Evolutionary conservation across 2,329 filamentous ascomycete species (phyloP).

Genomic region (Penicillium sp.): DNA sequence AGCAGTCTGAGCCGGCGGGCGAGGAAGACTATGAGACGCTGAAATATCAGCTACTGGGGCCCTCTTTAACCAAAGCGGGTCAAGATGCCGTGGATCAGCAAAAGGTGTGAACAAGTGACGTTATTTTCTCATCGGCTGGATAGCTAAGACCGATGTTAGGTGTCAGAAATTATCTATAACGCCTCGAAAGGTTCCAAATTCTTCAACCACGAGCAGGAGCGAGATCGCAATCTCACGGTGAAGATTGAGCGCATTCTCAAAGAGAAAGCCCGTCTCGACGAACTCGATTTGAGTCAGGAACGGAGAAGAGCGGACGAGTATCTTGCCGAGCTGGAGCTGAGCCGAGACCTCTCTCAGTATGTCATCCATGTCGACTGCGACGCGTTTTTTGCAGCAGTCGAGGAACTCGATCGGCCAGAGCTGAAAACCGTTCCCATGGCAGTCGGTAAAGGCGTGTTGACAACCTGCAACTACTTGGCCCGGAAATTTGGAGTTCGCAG

Average conservation of each 20-base stretch:
- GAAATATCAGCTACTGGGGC: slow-evolving; percentile 86
- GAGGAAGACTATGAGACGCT: slow-evolving; percentile 59
- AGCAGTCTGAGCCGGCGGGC: background rate
- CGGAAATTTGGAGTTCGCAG: slow-evolving; percentile 86
- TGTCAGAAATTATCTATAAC: slow-evolving; percentile 95
- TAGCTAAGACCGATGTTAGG: slow-evolving; percentile 46
- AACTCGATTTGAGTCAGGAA: slow-evolving; percentile 70
- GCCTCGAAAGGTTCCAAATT: slow-evolving; percentile 95
- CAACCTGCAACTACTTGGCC: slow-evolving; percentile 82
- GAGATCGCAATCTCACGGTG: slow-evolving; percentile 76
- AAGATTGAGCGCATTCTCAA: slow-evolving; percentile 80
- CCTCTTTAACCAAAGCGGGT: slow-evolving; percentile 88
- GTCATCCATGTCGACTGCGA: slow-evolving; percentile 95
- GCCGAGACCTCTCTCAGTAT: slow-evolving; percentile 76
- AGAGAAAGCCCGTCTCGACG: slow-evolving; percentile 73
- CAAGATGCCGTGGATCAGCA: slow-evolving; percentile 91
- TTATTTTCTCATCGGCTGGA: background rate
- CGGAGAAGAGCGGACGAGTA: slow-evolving; percentile 75
- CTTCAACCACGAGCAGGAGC: slow-evolving; percentile 84
- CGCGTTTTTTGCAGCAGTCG: slow-evolving; percentile 94
- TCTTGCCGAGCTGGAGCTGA: slow-evolving; percentile 73
- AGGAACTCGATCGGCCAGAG: slow-evolving; percentile 79
- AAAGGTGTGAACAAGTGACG: slow-evolving; percentile 55
- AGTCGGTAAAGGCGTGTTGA: slow-evolving; percentile 72
- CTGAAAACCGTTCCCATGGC: slow-evolving; percentile 85